Evolutionary conservation across 1,139 yeast genomes (phyloP).

Genomic region (Pichia sp.): DNA sequence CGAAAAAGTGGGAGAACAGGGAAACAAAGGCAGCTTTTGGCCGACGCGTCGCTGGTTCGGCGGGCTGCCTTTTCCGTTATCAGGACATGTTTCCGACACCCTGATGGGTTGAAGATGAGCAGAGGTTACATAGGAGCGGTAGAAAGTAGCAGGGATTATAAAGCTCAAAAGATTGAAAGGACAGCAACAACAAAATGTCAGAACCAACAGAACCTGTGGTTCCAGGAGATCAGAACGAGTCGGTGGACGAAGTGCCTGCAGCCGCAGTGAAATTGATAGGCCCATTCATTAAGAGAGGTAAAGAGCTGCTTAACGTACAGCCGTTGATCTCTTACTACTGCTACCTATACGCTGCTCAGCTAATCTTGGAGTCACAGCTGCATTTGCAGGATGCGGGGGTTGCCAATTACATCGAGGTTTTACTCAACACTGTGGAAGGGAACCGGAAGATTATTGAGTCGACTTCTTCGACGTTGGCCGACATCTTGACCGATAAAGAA

Average conservation of each 20-base stretch:
- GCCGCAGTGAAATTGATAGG: slow-evolving; percentile 37
- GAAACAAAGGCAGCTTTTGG: no score
- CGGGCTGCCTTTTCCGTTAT: no score
- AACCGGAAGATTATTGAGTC: slow-evolving; percentile 37
- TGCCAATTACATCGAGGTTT: slow-evolving; percentile 51
- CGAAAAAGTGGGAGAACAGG: neutral
- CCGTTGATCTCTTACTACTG: slow-evolving; percentile 59
- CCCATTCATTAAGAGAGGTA: slow-evolving; percentile 47
- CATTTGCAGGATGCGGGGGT: slow-evolving; percentile 51
- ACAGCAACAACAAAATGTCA: neutral
- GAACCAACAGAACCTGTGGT: neutral
- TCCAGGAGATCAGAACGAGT: neutral
- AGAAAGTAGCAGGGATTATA: neutral
- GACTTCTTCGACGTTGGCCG: slow-evolving; percentile 20
- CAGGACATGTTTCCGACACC: neutral
- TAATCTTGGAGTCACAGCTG: slow-evolving; percentile 53
- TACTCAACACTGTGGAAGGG: slow-evolving; percentile 63
- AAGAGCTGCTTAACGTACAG: slow-evolving; percentile 46
- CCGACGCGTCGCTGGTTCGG: no score
- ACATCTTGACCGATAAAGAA: slow-evolving; percentile 53
- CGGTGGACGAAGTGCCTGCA: slow-evolving; percentile 25
- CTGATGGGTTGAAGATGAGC: neutral
- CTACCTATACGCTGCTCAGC: slow-evolving; percentile 60
- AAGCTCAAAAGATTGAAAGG: no score
- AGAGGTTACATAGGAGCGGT: neutral